phyloP scores from a whole-genome alignment of 2,329 filamentous ascomycete species.

The Fusarium poae region DNA sequence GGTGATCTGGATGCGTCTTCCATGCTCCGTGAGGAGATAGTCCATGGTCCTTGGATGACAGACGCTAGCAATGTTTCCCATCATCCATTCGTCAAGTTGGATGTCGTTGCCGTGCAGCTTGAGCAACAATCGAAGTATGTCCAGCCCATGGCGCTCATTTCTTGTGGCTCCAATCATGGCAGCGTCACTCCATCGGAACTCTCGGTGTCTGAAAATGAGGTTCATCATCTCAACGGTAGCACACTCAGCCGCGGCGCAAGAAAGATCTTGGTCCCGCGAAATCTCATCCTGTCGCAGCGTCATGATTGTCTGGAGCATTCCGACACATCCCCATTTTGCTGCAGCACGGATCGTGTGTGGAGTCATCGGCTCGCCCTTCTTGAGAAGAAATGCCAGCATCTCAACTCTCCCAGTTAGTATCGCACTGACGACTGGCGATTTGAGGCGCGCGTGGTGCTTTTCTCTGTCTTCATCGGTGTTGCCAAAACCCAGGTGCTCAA shows the following conservation, averaged over 20 bases:
- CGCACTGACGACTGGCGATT: conserved; percentile 28
- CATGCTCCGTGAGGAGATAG: conserved; percentile 25
- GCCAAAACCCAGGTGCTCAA: conserved; percentile 24
- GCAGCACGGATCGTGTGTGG: conserved; percentile 30
- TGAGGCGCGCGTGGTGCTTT: conserved; percentile 30
- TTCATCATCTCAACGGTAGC: conserved; percentile 23
- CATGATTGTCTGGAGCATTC: conserved; percentile 31
- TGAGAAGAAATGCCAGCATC: conserved; percentile 34
- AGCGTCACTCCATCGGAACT: conserved; percentile 29
- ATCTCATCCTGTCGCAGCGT: conserved; percentile 25
- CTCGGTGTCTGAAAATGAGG: conserved; percentile 17
- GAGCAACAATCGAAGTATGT: conserved; percentile 18
- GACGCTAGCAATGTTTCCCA: conserved; percentile 27
- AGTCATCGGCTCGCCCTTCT: conserved; percentile 19
- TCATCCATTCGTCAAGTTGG: conserved; percentile 31
- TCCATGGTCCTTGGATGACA: conserved; percentile 30
- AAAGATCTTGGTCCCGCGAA: conserved; percentile 29
- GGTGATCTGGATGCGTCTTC: conserved; percentile 22
- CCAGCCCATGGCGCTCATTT: conserved; percentile 23
- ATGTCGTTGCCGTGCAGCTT: conserved; percentile 16
- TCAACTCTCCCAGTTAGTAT: conserved; percentile 30
- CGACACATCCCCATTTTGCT: conserved; percentile 22
- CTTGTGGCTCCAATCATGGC: conserved; percentile 28
- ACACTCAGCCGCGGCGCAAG: conserved; percentile 28
- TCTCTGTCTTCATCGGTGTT: conserved; percentile 32